Evolutionary conservation across 2,329 filamentous ascomycete genomes (phyloP), one percentile per base, ranked within the genome.

Genomic region (Arthrinium phaeospermum): DNA sequence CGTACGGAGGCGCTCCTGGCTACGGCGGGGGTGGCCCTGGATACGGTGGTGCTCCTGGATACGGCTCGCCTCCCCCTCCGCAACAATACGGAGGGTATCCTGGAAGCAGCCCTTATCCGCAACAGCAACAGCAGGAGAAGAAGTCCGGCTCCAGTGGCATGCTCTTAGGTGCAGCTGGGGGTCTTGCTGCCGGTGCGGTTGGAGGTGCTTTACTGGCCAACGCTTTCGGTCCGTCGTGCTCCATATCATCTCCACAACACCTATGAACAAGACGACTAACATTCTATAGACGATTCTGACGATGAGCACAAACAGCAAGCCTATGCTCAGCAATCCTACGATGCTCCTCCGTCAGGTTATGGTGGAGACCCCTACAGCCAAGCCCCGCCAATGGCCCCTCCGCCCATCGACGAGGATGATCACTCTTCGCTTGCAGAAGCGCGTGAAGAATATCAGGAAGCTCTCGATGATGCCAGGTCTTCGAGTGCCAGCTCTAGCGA

Each of bases 151-250:
- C 84, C 71, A 85, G 86, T 47, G 86, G 86, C 76, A 83, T 89
- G 76, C 79, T 91, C 27, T 82, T 89, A 49, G 89, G 86, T 30
- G 90, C 86, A 70, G 87, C 87, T 7, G 90, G 85, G 61, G 90
- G 90, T 77, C 74, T 91, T 41, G 89, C 88, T 0, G 82, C 86
- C 12, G 89, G 89, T 74, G 87, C 85, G 61, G 78, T 90, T 46
- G 90, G 87, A 14, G 90, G 90, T 67, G 90, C 88, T 4, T 77
- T 90, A 47, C 80, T 91, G 72, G 86, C 86, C 16, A 84, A 91
- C 77, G 87, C 87, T 70, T 74, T 90, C 19, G 82, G 90, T 91
- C 84, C 61, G 72, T 73, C 61, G 53, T 13, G 70, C 51, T 41
- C 14, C 34, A 44, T 22, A 37, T 22, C 13, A 24, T 12, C 64